These are phyloP conservation scores for Pyrenochaeta sp. DNA, from an alignment of 2,329 filamentous ascomycete species.

Conservation along the genomic window DNA sequence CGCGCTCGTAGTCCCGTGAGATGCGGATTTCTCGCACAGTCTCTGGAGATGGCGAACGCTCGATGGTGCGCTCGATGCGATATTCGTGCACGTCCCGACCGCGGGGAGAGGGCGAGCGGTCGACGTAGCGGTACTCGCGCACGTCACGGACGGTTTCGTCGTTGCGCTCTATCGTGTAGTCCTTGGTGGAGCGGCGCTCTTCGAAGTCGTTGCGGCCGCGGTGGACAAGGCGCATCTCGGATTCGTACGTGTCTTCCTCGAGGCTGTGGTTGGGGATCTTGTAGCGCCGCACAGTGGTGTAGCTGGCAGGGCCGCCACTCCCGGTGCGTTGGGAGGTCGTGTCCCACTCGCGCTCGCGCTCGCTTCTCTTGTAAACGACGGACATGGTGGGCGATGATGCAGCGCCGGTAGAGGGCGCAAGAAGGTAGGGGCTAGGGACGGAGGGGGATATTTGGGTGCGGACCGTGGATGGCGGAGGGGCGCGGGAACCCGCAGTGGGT, in stretches of 20 bases:
- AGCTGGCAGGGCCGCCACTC: slow-evolving; percentile 46
- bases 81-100: slow-evolving; percentile 57
- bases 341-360: slow-evolving; percentile 57
- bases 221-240: slow-evolving; percentile 59
- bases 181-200: slow-evolving; percentile 43
- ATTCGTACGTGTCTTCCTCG: slow-evolving; percentile 52
- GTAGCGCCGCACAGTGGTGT: slow-evolving; percentile 68
- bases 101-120: slow-evolving; percentile 52
- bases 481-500: slow-evolving; percentile 25
- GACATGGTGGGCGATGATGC: slow-evolving; percentile 47
- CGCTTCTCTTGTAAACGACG: slow-evolving; percentile 51
- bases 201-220: slow-evolving; percentile 42
- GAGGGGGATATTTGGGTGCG: too few relatives aligned
- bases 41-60: slow-evolving; percentile 56
- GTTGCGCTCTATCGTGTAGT: slow-evolving; percentile 50
- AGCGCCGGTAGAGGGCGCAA: slow-evolving; percentile 7
- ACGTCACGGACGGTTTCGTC: slow-evolving; percentile 38
- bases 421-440: slow-evolving; percentile 1
- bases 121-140: slow-evolving; percentile 47
- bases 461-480: slow-evolving; percentile 18
- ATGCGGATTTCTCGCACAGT: slow-evolving; percentile 46
- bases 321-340: slow-evolving; percentile 32
- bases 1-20: slow-evolving; percentile 42
- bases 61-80: slow-evolving; percentile 60
- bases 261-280: slow-evolving; percentile 58